Base-by-base conservation (phyloP, 768 basidiomycete genomes). In the Suillus fuscotomentosus region DNA sequence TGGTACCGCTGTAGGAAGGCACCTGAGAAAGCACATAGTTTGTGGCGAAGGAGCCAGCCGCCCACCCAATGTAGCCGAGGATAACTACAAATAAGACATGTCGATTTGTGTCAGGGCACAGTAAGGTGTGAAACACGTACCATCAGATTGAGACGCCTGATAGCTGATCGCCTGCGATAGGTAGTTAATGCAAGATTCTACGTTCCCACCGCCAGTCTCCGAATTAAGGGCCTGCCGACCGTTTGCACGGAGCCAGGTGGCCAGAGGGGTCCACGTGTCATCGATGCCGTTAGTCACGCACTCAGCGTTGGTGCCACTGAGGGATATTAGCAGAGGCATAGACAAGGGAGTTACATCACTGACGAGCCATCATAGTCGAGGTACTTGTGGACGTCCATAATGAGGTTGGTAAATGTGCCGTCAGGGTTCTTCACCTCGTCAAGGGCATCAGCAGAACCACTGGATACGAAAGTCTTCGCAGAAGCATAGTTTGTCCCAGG, bases 361-460 rank as follows among this genome's bases (percentile, higher is more conserved):
- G 70, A 82, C 63, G 80, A 84, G 70, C 81, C 83, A 68, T 87
- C 84, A 17, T 68, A 75, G 72, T 88, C 86, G 56, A 85, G 81
- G 74, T 87, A 88, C 70, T 85, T 83, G 79, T 88, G 87, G 3
- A 87, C 85, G 68, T 88, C 87, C 68, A 88, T 82, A 64, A 88
- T 74, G 48, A 88, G 79, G 69, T 78, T 78, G 27, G 73, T 79
- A 15, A 63, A 77, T 24, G 73, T 77, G 6, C 83, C 81, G 65
- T 85, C 83, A 38, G 78, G 80, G 67, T 84, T 84, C 6, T 56
- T 77, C 43, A 86, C 80, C 50, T 69, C 77, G 66, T 66, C 69
- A 39, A 88, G 75, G 3, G 85, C 82, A 15, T 77, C 79, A 2
- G 81, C 84, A 34, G 84, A 84, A 5, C 82, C 82, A 56, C 82